Evolutionary conservation across 73 alveolate species (phyloP).

Genomic region (Durusdinium trenchii): DNA sequence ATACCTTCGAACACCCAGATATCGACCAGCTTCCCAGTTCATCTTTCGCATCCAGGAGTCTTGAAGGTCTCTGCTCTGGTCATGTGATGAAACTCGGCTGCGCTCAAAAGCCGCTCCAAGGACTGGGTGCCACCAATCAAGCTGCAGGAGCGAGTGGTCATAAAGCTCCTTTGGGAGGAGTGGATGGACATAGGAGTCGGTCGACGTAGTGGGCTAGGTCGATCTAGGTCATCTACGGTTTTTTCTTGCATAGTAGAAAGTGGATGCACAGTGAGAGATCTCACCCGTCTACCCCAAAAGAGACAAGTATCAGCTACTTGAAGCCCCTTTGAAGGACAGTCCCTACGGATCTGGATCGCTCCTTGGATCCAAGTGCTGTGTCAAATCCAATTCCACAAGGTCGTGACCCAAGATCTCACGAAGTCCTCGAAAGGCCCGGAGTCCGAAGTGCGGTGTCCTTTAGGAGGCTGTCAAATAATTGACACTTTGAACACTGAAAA

Average conservation of each 20-base stretch:
- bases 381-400: slow-evolving; percentile 26
- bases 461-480: too few relatives aligned
- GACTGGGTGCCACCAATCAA: not conserved
- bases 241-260: not conserved
- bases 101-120: not conserved
- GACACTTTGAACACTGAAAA: too few relatives aligned
- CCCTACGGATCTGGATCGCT: not conserved
- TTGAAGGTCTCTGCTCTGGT: not conserved
- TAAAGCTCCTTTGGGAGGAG: not conserved
- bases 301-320: not conserved
- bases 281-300: not conserved
- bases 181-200: not conserved
- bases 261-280: not conserved
- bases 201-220: too few relatives aligned
- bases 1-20: too few relatives aligned
- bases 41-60: slow-evolving; percentile 27
- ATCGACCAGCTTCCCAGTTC: too few relatives aligned
- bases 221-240: too few relatives aligned
- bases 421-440: too few relatives aligned
- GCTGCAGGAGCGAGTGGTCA: not conserved
- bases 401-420: slow-evolving; percentile 31
- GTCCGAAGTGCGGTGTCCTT: too few relatives aligned
- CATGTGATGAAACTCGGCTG: not conserved
- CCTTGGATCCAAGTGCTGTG: slow-evolving; percentile 43
- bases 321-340: not conserved